Percentiles rank a stretch among this genome's conserved stretches.
These are phyloP conservation scores for Pythium oligandrum DNA, from an alignment of 352 stramenopile genomes.

Conservation along the genomic window DNA sequence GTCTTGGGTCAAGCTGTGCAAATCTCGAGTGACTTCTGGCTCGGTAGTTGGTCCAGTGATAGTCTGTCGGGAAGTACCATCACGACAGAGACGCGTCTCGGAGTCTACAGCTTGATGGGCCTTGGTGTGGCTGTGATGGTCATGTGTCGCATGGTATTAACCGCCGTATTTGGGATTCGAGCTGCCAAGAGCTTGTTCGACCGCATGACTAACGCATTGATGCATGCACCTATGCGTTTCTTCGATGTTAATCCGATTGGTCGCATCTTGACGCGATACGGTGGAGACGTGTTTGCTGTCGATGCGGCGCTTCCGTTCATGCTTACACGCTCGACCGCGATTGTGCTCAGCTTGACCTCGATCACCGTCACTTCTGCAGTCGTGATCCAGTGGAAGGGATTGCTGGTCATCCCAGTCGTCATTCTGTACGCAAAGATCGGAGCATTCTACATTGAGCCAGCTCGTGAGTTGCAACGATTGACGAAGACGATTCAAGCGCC, in stretches of 20 bases:
- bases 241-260: constrained; percentile 88
- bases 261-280: constrained; percentile 85
- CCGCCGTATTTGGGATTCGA: background rate
- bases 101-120: background rate
- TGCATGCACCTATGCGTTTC: constrained; percentile 82
- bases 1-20: constrained; percentile 58
- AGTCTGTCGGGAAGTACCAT: background rate
- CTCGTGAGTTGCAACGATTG: constrained; percentile 39
- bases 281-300: constrained; percentile 74
- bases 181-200: constrained; percentile 71
- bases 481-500: constrained; percentile 39
- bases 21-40: constrained; percentile 86
- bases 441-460: constrained; percentile 33
- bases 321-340: constrained; percentile 27
- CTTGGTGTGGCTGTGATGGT: background rate
- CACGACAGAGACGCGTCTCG: background rate
- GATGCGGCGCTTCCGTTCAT: constrained; percentile 43
- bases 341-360: constrained; percentile 47
- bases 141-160: background rate
- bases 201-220: constrained; percentile 65
- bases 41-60: constrained; percentile 76
- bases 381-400: constrained; percentile 52
- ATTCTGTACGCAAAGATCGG: constrained; percentile 69
- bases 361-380: constrained; percentile 52
- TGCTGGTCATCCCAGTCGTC: constrained; percentile 52